Conservation (phyloP, 352 stramenopile species). For the Albugo candida region DNA sequence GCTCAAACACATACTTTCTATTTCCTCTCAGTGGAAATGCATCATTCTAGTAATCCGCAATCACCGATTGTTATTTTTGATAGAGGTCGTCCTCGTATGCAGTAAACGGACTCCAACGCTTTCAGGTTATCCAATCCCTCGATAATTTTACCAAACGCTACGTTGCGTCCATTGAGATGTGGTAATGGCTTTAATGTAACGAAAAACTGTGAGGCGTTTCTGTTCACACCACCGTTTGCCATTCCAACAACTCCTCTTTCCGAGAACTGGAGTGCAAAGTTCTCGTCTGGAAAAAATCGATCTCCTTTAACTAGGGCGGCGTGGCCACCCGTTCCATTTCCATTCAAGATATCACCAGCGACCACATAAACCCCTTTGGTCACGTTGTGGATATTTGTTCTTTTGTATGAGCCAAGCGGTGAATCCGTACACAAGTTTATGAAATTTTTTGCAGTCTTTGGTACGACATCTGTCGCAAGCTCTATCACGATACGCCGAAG, state of each 20-base stretch:
- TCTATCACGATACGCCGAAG: slow-evolving; percentile 62
- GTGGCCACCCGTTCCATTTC: slow-evolving; percentile 56
- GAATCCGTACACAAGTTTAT: slow-evolving; percentile 44
- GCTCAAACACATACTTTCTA: too few species aligned
- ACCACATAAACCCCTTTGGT: slow-evolving; percentile 64
- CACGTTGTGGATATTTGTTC: slow-evolving; percentile 70
- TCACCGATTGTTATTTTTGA: slow-evolving; percentile 61
- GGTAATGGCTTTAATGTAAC: slow-evolving; percentile 81
- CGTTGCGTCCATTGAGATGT: slow-evolving; percentile 74
- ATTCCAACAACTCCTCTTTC: slow-evolving; percentile 83
- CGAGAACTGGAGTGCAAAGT: slow-evolving; percentile 72
- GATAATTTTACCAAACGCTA: slow-evolving; percentile 75
- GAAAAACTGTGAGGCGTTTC: slow-evolving; percentile 99
- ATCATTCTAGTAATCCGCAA: slow-evolving; percentile 51
- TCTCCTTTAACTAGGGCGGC: slow-evolving; percentile 43
- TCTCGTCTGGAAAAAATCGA: slow-evolving; percentile 73
- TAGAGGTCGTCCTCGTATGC: slow-evolving; percentile 63
- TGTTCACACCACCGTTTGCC: slow-evolving; percentile 94
- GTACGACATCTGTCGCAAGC: slow-evolving; percentile 66
- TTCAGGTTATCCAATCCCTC: slow-evolving; percentile 68
- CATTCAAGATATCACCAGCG: slow-evolving; percentile 47
- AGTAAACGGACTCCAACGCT: slow-evolving; percentile 65
- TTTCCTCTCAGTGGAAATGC: too few species aligned
- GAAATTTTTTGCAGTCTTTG: slow-evolving; percentile 59
- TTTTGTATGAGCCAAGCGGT: slow-evolving; percentile 57